Percentiles rank a stretch among this genome's conserved stretches.
These are phyloP conservation scores for Waltergamsia citrina DNA, from an alignment of 2,329 filamentous ascomycete species.

Conservation along the genomic window DNA sequence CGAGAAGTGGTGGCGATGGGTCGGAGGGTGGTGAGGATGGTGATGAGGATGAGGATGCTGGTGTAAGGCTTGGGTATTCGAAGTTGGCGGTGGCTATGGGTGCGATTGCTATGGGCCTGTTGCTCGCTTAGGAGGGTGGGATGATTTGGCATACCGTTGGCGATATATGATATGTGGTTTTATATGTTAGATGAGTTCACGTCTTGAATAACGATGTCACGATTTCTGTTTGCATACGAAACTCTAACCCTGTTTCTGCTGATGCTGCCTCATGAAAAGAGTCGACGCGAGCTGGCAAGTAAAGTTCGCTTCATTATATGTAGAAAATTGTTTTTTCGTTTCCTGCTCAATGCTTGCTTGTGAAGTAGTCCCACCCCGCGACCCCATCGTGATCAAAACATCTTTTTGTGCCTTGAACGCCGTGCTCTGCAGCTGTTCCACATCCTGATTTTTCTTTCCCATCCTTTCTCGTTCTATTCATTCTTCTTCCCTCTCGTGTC, in stretches of 20 bases:
- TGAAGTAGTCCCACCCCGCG: neutral
- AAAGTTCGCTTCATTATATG: neutral
- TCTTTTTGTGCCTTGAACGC: conserved; percentile 23
- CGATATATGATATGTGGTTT: too few relatives aligned
- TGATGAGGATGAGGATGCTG: conserved; percentile 8
- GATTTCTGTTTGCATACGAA: too few relatives aligned
- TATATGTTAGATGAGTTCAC: too few relatives aligned
- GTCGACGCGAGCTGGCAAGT: too few relatives aligned
- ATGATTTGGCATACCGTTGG: too few relatives aligned
- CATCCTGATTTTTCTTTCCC: neutral
- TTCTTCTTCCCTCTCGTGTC: conserved; percentile 7
- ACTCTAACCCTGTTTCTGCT: too few relatives aligned
- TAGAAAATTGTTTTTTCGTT: too few relatives aligned
- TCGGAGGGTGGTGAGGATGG: conserved; percentile 3
- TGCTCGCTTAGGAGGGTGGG: too few relatives aligned
- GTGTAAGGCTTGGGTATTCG: conserved; percentile 9
- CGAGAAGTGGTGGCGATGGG: conserved; percentile 5
- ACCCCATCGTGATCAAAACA: conserved; percentile 2
- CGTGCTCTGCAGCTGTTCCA: conserved; percentile 14
- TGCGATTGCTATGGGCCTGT: conserved; percentile 15
- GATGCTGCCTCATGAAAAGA: too few relatives aligned
- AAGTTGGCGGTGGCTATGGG: conserved; percentile 15
- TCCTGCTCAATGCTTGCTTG: neutral
- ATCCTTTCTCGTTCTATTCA: neutral
- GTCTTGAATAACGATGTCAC: too few relatives aligned